Base-by-base conservation (phyloP, 2,329 filamentous ascomycete genomes). In the Fusarium denticulatum region DNA sequence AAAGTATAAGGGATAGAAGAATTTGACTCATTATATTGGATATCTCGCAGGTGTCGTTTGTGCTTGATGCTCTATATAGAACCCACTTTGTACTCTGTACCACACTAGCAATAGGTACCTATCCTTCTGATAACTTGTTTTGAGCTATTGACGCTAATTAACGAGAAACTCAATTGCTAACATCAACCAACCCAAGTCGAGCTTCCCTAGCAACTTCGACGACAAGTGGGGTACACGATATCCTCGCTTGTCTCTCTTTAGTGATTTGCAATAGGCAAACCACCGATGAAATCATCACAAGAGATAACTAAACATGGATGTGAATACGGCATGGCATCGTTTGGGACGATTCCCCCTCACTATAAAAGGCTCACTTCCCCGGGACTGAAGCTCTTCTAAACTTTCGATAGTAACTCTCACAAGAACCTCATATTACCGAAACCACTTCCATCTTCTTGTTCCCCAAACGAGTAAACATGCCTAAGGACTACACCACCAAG, bases 401-500 rank as follows among this genome's bases (percentile, higher is more conserved):
- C 24, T 47, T 45, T 57, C 39, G 24, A 52, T 43, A 40, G 40
- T n/a, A 15, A 39, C 34, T 20, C n/a, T 37, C 28, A 26, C 26
- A 50, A 34, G 43, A 30, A 53, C 28, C 26, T 53, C 26, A 26
- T 18, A 24, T 10, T 10, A 49, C 39, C 34, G 42, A 34, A 40
- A 40, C 18, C 40, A 47, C n/a, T 7, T n/a, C 22, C 22, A 28
- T 28, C 13, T 37, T 13, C 37, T 36, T 16, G 20, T 16, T 28
- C 49, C 32, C 22, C 5, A 46, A 53, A 26, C 40, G 34, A 57
- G 14, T 20, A 66, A 73, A 28, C 10, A 77, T 77, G 74, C 47
- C 68, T 32, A 64, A 77, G 13, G 60, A 60, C 53, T 88, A 83
- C 81, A 77, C 76, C 3, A 83, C 84, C 82, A 87, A 86, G 77